A percentile compares a stretch with the other conserved stretches of the same genome.
phyloP scores from a whole-genome alignment of 495 filamentous ascomycete genomes.

The Aspergillus saccharolyticus region DNA sequence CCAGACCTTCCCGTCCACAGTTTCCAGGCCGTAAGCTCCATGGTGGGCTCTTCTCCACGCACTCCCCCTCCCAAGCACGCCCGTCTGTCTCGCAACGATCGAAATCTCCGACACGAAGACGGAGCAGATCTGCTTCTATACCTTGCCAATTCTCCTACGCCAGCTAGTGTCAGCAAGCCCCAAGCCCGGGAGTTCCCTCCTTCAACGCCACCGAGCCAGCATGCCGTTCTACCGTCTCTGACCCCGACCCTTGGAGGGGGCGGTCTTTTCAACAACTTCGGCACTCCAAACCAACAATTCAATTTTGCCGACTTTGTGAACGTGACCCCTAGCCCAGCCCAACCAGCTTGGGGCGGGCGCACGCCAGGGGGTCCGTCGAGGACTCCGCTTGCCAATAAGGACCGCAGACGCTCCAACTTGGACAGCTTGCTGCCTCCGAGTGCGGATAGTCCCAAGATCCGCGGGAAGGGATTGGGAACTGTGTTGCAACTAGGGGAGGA shows the following conservation, averaged over 20 bases:
- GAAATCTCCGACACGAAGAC: conserved; percentile 58
- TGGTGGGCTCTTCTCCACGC: conserved; percentile 66
- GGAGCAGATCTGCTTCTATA: conserved; percentile 89
- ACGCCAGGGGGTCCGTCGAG: conserved; percentile 51
- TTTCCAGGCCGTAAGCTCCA: conserved; percentile 53
- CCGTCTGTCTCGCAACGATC: conserved; percentile 42
- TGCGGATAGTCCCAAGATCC: conserved; percentile 29
- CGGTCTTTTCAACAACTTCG: conserved; percentile 52
- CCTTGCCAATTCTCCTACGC: conserved; percentile 87
- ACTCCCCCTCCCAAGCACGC: conserved; percentile 70
- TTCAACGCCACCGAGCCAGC: conserved; percentile 81
- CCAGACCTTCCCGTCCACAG: conserved; percentile 67
- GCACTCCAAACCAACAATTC: conserved; percentile 63
- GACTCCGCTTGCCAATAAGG: conserved; percentile 54
- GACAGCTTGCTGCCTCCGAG: conserved; percentile 57
- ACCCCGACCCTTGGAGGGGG: conserved; percentile 77
- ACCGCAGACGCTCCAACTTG: conserved; percentile 61
- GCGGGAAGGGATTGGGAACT: conserved; percentile 28
- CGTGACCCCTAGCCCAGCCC: conserved; percentile 90
- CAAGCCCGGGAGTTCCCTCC: conserved; percentile 57
- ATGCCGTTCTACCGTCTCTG: conserved; percentile 53
- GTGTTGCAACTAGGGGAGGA: conserved; percentile 43
- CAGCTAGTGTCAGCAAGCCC: conserved; percentile 50
- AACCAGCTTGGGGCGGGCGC: conserved; percentile 68
- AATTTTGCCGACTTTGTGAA: conserved; percentile 98